phyloP scores from a whole-genome alignment of 257 asterid genomes.

The Solanum okadae region DNA sequence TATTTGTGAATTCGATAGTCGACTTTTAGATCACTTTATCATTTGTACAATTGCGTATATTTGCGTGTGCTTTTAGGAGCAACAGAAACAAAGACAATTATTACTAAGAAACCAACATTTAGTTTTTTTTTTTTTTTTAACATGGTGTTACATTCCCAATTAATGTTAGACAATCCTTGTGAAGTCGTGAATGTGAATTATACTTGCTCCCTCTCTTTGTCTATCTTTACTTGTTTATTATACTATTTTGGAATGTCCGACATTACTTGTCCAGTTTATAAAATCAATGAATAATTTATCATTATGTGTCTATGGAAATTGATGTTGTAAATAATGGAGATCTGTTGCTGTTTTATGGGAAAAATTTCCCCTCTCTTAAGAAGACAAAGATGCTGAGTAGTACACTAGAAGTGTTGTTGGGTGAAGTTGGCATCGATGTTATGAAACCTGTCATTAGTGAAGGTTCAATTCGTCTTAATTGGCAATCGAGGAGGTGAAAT shows the following conservation, averaged over 20 bases:
- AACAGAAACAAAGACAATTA: no score
- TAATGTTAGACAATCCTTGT: background rate
- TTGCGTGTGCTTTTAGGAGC: no score
- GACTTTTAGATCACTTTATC: no score
- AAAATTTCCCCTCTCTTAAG: background rate
- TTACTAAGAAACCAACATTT: no score
- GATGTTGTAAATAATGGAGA: background rate
- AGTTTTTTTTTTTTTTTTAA: no score
- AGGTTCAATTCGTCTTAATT: background rate
- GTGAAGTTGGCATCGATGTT: background rate
- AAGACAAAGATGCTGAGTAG: background rate
- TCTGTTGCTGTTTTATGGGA: background rate
- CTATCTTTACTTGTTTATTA: background rate
- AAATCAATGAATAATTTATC: no score
- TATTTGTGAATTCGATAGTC: no score
- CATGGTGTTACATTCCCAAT: background rate
- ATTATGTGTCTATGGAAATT: background rate
- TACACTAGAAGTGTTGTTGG: background rate
- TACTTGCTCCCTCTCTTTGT: no score
- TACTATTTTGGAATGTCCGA: rapidly evolving
- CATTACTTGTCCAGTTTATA: no score
- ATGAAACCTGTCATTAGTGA: background rate
- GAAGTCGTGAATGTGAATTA: background rate
- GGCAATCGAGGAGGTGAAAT: background rate
- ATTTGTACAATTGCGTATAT: no score